These are phyloP conservation scores for Poa pratensis DNA, from an alignment of 176 grass and related monocot genomes.

Conservation along the genomic window DNA sequence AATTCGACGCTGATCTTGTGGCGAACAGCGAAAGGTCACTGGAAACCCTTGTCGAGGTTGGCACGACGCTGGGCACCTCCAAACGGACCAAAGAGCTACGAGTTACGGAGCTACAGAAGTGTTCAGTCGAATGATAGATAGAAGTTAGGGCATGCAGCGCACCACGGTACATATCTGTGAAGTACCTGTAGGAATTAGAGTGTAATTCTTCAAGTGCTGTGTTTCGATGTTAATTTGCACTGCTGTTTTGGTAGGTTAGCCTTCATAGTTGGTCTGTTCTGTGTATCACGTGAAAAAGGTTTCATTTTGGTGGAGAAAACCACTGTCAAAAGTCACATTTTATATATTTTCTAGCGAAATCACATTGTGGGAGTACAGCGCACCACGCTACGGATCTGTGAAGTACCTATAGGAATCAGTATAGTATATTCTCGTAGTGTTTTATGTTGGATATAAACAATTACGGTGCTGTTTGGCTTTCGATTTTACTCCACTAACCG, in stretches of 20 bases:
- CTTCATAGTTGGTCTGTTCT: not conserved
- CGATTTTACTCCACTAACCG: too few species aligned
- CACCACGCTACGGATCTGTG: too few species aligned
- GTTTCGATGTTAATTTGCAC: not conserved
- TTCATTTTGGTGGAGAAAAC: too few species aligned
- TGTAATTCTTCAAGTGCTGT: not conserved
- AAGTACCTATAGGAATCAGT: too few species aligned
- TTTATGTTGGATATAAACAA: too few species aligned
- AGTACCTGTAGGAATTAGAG: not conserved
- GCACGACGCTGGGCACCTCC: constrained; percentile 71
- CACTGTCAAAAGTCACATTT: too few species aligned
- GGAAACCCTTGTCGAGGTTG: constrained; percentile 85
- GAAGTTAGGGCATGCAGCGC: not conserved
- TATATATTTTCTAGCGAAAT: too few species aligned
- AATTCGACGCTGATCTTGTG: constrained; percentile 83
- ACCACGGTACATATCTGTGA: constrained; percentile 9
- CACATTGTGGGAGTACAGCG: too few species aligned
- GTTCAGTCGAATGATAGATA: constrained; percentile 41
- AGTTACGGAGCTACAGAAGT: constrained; percentile 48
- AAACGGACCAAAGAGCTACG: constrained; percentile 38
- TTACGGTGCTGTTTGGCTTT: too few species aligned
- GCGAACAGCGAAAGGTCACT: constrained; percentile 81
- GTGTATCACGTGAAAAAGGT: too few species aligned
- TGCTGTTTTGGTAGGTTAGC: not conserved
- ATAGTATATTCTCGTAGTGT: too few species aligned